phyloP scores from a whole-genome alignment of 495 filamentous ascomycete species.

The Penicillium tannophilum region DNA sequence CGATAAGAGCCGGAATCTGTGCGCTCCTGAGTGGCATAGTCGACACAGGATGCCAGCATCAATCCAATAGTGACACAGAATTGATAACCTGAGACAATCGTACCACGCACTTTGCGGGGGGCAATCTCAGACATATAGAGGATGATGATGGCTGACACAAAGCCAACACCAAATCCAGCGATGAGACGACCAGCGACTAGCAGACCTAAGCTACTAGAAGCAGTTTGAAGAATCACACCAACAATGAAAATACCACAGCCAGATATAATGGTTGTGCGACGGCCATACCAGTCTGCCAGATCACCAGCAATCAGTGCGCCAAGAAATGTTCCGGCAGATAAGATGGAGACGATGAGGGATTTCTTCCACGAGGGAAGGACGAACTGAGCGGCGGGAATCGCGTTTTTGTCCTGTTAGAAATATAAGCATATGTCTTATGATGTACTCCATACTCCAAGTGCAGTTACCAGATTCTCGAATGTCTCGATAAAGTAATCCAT shows the following conservation, averaged over 20 bases:
- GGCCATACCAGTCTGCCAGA: conserved; percentile 66
- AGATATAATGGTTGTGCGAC: conserved; percentile 63
- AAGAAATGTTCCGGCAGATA: conserved; percentile 74
- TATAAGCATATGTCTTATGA: not conserved
- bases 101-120: conserved; percentile 64
- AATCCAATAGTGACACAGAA: conserved; percentile 74
- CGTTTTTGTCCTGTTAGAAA: conserved; percentile 1
- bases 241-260: conserved; percentile 59
- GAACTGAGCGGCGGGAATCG: conserved; percentile 13
- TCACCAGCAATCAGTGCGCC: conserved; percentile 68
- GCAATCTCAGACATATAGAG: conserved; percentile 67
- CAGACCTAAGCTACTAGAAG: conserved; percentile 43
- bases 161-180: conserved; percentile 71
- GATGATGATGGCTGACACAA: conserved; percentile 71
- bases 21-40: conserved; percentile 62
- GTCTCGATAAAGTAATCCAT: conserved; percentile 52
- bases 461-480: conserved; percentile 31
- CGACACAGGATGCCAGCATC: conserved; percentile 68
- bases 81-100: conserved; percentile 67
- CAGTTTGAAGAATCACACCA: conserved; percentile 63
- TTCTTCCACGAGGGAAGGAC: conserved; percentile 18
- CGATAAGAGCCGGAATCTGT: conserved; percentile 64
- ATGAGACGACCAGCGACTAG: conserved; percentile 70
- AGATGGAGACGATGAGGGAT: conserved; percentile 69
- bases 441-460: not conserved